Evolutionary conservation across 2,329 filamentous ascomycete species (phyloP).

Genomic region (Sporothrix luriei): DNA sequence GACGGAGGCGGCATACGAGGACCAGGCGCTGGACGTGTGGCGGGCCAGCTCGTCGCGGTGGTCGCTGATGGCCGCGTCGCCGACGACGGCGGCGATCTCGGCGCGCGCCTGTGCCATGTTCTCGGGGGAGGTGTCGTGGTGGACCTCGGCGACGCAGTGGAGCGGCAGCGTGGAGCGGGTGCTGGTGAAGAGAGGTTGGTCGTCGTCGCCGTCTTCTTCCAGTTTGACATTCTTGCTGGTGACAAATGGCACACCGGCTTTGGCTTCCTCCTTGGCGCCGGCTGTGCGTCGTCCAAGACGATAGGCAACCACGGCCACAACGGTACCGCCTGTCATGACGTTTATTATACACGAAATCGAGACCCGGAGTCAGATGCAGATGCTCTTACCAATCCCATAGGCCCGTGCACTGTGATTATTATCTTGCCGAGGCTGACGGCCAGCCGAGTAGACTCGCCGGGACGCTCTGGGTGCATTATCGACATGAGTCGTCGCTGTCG

Average conservation of each 20-base stretch:
- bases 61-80: slow-evolving; percentile 65
- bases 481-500: background rate
- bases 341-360: background rate
- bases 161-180: slow-evolving; percentile 50
- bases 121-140: slow-evolving; percentile 58
- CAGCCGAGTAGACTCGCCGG: slow-evolving; percentile 3
- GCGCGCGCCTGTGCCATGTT: slow-evolving; percentile 54
- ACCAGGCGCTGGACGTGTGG: slow-evolving; percentile 65
- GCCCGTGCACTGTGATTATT: background rate
- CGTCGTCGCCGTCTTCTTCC: background rate
- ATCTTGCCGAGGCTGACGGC: background rate
- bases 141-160: slow-evolving; percentile 50
- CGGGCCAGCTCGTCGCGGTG: slow-evolving; percentile 55
- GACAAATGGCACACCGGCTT: background rate
- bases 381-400: background rate
- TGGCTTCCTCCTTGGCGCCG: background rate
- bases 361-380: background rate
- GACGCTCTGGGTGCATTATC: background rate
- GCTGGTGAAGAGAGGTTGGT: background rate
- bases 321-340: background rate
- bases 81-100: slow-evolving; percentile 65
- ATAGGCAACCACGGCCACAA: background rate
- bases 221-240: background rate
- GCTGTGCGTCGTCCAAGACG: background rate
- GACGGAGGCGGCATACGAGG: slow-evolving; percentile 56